These are phyloP conservation scores for Gossypium anomalum DNA, from an alignment of 345 rosid genomes.

Conservation along the genomic window DNA sequence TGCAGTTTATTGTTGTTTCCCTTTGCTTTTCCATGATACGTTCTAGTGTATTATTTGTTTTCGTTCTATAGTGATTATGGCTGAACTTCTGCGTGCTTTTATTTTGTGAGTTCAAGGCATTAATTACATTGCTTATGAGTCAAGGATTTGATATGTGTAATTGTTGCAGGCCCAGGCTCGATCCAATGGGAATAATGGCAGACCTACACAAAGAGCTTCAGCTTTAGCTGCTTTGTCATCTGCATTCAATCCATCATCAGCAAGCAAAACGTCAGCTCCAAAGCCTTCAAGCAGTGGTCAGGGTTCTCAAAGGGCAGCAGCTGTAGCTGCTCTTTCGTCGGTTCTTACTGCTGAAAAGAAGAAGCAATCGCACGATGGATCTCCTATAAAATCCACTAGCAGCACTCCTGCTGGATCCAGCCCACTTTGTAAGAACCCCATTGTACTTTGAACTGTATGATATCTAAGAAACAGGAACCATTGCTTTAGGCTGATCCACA, in stretches of 20 bases:
- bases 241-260: constrained; percentile 69
- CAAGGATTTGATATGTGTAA: background rate
- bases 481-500: constrained; percentile 6
- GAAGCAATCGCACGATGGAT: constrained; percentile 50
- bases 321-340: constrained; percentile 88
- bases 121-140: background rate
- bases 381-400: constrained; percentile 46
- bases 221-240: constrained; percentile 91
- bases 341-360: constrained; percentile 86
- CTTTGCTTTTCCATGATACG: background rate
- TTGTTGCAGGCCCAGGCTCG: constrained; percentile 39
- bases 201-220: constrained; percentile 93
- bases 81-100: background rate
- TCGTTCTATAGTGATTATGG: background rate
- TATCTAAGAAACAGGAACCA: background rate
- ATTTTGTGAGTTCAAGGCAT: background rate
- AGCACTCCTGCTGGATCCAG: constrained; percentile 44
- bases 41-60: background rate
- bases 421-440: constrained; percentile 39
- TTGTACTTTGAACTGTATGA: background rate
- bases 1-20: too few relatives aligned
- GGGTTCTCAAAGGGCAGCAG: constrained; percentile 94
- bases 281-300: constrained; percentile 36
- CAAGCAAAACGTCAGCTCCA: constrained; percentile 34
- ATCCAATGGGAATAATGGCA: constrained; percentile 72